phyloP scores from a whole-genome alignment of 331 rosid genomes.

The Pyracantha coccinea region DNA sequence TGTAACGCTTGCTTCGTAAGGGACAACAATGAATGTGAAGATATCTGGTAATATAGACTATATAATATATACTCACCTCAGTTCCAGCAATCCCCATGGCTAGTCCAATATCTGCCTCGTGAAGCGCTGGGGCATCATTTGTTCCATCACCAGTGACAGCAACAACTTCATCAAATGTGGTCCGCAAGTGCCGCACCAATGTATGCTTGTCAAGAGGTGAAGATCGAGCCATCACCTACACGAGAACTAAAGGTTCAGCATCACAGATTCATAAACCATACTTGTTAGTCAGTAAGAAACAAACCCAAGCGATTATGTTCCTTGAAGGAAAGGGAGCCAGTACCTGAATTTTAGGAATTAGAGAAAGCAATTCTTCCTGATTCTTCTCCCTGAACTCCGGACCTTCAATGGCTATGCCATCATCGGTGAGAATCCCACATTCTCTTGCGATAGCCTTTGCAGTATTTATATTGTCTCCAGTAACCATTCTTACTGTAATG shows the following conservation, averaged over 20 bases:
- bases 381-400: constrained; percentile 85
- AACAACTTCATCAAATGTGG: constrained; percentile 88
- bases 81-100: constrained; percentile 99
- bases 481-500: constrained; percentile 89
- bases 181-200: constrained; percentile 82
- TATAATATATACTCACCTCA: constrained; percentile 47
- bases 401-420: constrained; percentile 97
- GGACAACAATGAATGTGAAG: too few species aligned
- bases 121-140: constrained; percentile 99
- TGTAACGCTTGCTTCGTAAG: not conserved
- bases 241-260: constrained; percentile 7
- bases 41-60: too few species aligned
- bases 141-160: constrained; percentile 99
- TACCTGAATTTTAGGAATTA: constrained; percentile 96
- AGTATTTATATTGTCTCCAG: constrained; percentile 89
- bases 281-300: not conserved
- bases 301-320: not conserved
- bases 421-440: constrained; percentile 95
- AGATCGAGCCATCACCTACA: constrained; percentile 94
- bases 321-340: constrained; percentile 8
- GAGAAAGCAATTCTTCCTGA: constrained; percentile 50
- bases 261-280: constrained; percentile 11
- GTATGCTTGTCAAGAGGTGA: constrained; percentile 94
- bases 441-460: constrained; percentile 98
- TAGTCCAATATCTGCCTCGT: constrained; percentile 96